A percentile compares a stretch with the other conserved stretches of the same genome.
phyloP scores from a whole-genome alignment of 192 early-diverging fungal genomes.

The Coemansia sp. region DNA sequence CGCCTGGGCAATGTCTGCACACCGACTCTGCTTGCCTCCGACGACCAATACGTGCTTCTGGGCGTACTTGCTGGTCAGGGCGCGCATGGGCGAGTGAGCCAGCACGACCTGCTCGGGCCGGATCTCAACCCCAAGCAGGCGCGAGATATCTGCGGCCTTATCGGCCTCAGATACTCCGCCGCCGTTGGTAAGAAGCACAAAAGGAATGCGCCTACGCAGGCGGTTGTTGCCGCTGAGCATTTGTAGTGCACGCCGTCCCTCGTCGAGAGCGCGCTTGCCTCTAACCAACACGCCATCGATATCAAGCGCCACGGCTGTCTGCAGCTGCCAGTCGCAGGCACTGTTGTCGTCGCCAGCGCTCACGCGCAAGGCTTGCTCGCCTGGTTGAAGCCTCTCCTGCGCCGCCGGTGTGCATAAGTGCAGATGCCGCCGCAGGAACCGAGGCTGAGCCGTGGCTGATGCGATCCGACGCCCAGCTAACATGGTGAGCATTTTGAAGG shows the following conservation, averaged over 20 bases:
- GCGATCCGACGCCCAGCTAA: too few relatives aligned
- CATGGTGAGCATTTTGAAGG: too few relatives aligned
- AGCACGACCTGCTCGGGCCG: conserved; percentile 68
- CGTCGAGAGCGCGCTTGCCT: conserved; percentile 67
- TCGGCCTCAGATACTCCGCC: conserved; percentile 74
- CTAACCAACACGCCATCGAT: conserved; percentile 89
- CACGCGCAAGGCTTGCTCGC: neutral
- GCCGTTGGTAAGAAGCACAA: conserved; percentile 85
- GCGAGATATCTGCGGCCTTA: conserved; percentile 69
- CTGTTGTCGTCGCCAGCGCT: neutral
- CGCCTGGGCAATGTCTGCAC: conserved; percentile 61
- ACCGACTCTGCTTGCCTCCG: conserved; percentile 62
- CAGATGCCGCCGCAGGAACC: conserved; percentile 9
- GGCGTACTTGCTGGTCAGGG: conserved; percentile 60
- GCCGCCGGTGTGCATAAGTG: conserved; percentile 11
- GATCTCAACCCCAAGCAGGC: conserved; percentile 60
- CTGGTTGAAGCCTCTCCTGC: neutral
- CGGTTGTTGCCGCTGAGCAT: conserved; percentile 63
- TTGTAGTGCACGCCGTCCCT: conserved; percentile 65
- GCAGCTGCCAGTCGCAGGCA: conserved; percentile 24
- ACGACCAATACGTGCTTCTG: conserved; percentile 70
- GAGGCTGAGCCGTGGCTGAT: too few relatives aligned
- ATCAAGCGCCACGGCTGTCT: conserved; percentile 64
- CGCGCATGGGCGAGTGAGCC: conserved; percentile 85
- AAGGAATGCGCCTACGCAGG: conserved; percentile 60